Base-by-base conservation (phyloP, 169 alveolate species). In the Toxoplasma gondii region DNA sequence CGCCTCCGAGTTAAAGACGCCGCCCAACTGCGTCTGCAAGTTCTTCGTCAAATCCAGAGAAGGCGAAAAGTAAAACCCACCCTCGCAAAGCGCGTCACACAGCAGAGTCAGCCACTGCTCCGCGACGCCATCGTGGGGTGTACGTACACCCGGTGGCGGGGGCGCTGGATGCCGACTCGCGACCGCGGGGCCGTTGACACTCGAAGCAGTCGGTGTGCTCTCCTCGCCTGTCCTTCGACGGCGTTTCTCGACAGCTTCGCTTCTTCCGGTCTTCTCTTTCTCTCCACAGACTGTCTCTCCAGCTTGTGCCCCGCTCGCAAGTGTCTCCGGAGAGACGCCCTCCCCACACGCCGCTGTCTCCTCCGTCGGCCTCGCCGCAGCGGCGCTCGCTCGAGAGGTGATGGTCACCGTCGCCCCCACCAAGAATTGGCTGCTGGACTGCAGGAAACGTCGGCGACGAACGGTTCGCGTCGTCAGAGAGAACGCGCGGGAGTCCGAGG, bases 1-100 rank as follows among this genome's bases (percentile, higher is more conserved):
- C 39, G 39, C 86, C n/a, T 12, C 86, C 10, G 49, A 12, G 86
- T 19, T 1, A n/a, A n/a, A 16, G 90, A 34, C 90, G 36, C 69
- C 54, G 67, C 69, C 34, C 36, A 82, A 67, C 90, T 82, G 90
- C 41, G 38, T 38, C 64, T 82, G 90, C 34, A 82, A 67, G 64
- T 43, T 82, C 90, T 82, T 38, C 67, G 67, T 43, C 67, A 82
- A 49, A 24, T 82, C 90, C 38, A 82, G 67, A 5, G 64, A 7
- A 22, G 90, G 90, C 38, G 90, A 82, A 36, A 82, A 82, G 36
- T 82, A 82, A 67, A 82, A 82, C 22, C 54, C 90, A 1, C 90
- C 90, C 67, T 82, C 90, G 41, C 90, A 82, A 67, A 82, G 90
- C 24, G 69, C 90, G 90, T 82, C 90, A 67, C 90, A 82, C 19